Percentiles rank a stretch among this genome's conserved stretches.
These are phyloP conservation scores for Boletus rubroflammeus DNA, from an alignment of 768 basidiomycete species.

Conservation along the genomic window DNA sequence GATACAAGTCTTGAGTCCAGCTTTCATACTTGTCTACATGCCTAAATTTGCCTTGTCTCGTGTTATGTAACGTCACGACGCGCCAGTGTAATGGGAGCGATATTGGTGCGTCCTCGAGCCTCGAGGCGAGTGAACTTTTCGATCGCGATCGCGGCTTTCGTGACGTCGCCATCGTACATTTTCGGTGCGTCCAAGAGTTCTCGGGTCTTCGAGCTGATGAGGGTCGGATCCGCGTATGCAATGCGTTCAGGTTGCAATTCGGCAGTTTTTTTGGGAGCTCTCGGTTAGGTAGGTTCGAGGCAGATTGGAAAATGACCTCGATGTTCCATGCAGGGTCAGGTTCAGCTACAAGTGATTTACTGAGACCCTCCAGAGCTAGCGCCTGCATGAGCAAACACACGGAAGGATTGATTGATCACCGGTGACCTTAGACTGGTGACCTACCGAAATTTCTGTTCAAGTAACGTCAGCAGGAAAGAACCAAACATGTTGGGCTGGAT, in stretches of 20 bases:
- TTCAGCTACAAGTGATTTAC: background rate
- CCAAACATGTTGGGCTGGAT: no score
- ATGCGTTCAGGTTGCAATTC: no score
- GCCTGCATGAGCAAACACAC: background rate
- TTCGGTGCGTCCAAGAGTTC: background rate
- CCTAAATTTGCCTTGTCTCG: slow-evolving; percentile 1
- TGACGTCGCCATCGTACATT: background rate
- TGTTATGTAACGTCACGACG: background rate
- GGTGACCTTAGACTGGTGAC: no score
- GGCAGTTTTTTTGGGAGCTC: background rate
- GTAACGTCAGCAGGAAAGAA: background rate
- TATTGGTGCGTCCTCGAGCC: slow-evolving; percentile 1
- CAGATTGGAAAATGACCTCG: background rate
- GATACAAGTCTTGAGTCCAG: slow-evolving; percentile 6
- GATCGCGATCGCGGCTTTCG: background rate
- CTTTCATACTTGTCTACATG: slow-evolving; percentile 1
- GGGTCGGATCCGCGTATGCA: background rate
- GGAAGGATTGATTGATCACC: background rate
- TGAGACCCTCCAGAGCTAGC: background rate
- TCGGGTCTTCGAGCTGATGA: background rate
- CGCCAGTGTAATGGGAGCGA: slow-evolving; percentile 1
- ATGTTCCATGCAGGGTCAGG: background rate
- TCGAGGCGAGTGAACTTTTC: background rate
- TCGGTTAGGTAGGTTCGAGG: background rate
- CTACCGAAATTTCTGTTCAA: background rate